Percentiles rank a stretch among this genome's conserved stretches.
Evolutionary conservation across 768 basidiomycete genomes (phyloP).

Genomic region (Trametes coccinea): DNA sequence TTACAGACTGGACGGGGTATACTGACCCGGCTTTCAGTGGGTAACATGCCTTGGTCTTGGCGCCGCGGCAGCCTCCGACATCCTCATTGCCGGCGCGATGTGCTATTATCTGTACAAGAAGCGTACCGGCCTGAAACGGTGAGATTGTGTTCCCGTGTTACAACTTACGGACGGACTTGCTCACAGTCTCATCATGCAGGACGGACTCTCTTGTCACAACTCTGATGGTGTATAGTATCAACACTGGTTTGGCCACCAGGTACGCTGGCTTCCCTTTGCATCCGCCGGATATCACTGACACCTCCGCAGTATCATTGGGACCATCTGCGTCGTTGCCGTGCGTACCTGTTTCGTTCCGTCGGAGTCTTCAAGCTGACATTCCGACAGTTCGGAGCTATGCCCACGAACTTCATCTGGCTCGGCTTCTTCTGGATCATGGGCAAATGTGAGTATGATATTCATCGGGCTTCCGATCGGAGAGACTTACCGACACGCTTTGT

Average conservation of each 20-base stretch:
- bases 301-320: constrained; percentile 21
- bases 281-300: neutral
- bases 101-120: constrained; percentile 49
- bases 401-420: constrained; percentile 48
- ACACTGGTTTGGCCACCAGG: constrained; percentile 30
- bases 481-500: neutral
- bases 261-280: neutral
- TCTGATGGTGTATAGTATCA: constrained; percentile 30
- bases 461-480: neutral
- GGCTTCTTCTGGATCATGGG: constrained; percentile 53
- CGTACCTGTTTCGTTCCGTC: neutral
- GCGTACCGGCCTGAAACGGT: constrained; percentile 49
- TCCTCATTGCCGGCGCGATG: constrained; percentile 49
- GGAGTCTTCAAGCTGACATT: neutral
- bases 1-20: neutral
- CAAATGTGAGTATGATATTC: constrained; percentile 41
- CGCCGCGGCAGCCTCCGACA: constrained; percentile 49
- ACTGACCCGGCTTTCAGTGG: constrained; percentile 37
- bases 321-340: constrained; percentile 20
- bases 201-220: constrained; percentile 30
- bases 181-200: constrained; percentile 10
- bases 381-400: constrained; percentile 34
- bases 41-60: constrained; percentile 47
- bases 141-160: constrained; percentile 2
- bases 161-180: neutral